phyloP scores from a whole-genome alignment of 1,284 basidiomycete species.

The Leccinum pseudoinsigne region DNA sequence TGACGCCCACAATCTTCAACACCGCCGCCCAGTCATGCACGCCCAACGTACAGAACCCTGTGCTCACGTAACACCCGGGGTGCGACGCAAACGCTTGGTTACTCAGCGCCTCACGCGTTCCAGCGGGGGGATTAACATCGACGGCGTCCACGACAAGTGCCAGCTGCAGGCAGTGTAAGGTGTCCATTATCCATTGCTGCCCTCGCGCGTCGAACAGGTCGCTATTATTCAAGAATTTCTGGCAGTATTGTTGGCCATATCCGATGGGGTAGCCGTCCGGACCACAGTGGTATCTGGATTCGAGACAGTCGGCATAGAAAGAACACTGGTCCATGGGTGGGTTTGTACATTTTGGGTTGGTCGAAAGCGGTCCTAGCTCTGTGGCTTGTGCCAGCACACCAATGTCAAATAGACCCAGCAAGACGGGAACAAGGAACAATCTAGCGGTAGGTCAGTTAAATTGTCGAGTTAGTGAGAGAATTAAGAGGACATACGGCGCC shows the following conservation, averaged over 20 bases:
- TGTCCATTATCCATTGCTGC: constrained; percentile 43
- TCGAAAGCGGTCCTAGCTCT: constrained; percentile 18
- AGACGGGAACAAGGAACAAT: background rate
- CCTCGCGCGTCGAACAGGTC: constrained; percentile 33
- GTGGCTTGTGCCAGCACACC: background rate
- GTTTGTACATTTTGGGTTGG: constrained; percentile 31
- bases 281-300: constrained; percentile 44
- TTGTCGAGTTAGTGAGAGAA: background rate
- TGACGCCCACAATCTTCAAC: constrained; percentile 37
- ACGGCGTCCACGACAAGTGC: constrained; percentile 40
- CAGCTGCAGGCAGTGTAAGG: constrained; percentile 47
- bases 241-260: constrained; percentile 41
- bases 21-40: constrained; percentile 38
- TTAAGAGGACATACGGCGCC: constrained; percentile 2
- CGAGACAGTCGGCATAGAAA: constrained; percentile 46
- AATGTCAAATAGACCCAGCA: background rate
- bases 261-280: constrained; percentile 42
- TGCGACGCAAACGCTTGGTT: constrained; percentile 43
- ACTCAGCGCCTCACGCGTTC: constrained; percentile 36
- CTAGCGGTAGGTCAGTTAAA: background rate
- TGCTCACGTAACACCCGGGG: constrained; percentile 39
- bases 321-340: constrained; percentile 41
- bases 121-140: constrained; percentile 9
- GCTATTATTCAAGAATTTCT: constrained; percentile 36
- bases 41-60: constrained; percentile 40